Conservation (phyloP, 108 stramenopile genomes). For the Nitzschia inconspicua region DNA sequence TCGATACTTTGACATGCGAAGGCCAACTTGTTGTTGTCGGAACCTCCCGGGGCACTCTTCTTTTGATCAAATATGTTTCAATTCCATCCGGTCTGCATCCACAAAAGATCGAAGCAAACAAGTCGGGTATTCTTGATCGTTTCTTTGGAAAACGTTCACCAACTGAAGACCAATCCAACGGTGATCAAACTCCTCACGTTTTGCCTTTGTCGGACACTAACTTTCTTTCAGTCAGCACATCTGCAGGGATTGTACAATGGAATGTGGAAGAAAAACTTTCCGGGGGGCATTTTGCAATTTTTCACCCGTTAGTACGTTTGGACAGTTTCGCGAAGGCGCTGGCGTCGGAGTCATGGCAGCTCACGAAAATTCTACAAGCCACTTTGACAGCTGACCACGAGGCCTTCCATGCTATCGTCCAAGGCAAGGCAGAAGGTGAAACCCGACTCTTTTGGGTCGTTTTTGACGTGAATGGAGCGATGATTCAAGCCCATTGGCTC, state of each 20-base stretch:
- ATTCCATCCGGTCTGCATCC: slow-evolving; percentile 27
- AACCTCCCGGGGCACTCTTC: slow-evolving; percentile 18
- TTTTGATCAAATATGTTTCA: slow-evolving; percentile 29
- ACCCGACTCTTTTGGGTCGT: slow-evolving; percentile 27
- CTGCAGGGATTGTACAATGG: slow-evolving; percentile 10
- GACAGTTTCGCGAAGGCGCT: background rate
- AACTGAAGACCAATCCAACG: background rate
- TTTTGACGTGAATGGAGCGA: slow-evolving; percentile 1
- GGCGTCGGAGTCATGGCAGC: background rate
- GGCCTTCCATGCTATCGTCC: slow-evolving; percentile 22
- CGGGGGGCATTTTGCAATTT: slow-evolving; percentile 17
- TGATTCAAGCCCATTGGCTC: slow-evolving; percentile 31
- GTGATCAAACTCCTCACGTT: background rate
- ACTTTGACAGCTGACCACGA: slow-evolving; percentile 1
- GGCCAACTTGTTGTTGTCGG: slow-evolving; percentile 15
- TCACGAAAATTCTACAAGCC: slow-evolving; percentile 4
- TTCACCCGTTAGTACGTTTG: background rate
- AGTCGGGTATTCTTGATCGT: slow-evolving; percentile 16
- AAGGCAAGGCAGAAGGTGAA: slow-evolving; percentile 1
- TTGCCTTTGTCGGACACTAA: slow-evolving; percentile 1
- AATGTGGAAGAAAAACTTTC: slow-evolving; percentile 10
- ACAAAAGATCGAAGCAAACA: slow-evolving; percentile 15
- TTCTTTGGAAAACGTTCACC: slow-evolving; percentile 9
- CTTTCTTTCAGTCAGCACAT: slow-evolving; percentile 11
- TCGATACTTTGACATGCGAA: slow-evolving; percentile 2